Conservation (phyloP, 2,329 filamentous ascomycete genomes). For the Ceratocystis alfenasii region DNA sequence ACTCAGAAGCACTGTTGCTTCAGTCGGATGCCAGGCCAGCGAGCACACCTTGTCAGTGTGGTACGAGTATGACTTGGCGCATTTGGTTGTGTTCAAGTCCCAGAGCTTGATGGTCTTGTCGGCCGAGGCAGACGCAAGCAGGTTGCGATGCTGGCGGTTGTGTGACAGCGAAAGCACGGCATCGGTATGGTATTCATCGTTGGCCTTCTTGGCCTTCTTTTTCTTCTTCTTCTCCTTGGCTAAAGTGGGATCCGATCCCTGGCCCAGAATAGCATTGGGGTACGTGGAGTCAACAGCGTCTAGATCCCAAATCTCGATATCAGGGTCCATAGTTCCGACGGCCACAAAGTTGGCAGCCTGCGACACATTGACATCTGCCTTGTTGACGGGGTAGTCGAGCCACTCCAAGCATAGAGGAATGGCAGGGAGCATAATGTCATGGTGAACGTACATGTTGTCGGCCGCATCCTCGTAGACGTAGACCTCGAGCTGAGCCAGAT, state of each 20-base stretch:
- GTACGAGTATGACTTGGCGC: constrained; percentile 88
- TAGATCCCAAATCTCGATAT: constrained; percentile 97
- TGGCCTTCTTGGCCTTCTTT: constrained; percentile 77
- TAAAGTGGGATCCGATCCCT: constrained; percentile 45
- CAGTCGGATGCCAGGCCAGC: constrained; percentile 78
- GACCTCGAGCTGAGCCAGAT: constrained; percentile 89
- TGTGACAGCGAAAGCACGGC: constrained; percentile 82
- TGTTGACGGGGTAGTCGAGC: constrained; percentile 82
- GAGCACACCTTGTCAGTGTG: constrained; percentile 98
- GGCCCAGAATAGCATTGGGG: constrained; percentile 86
- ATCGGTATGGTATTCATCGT: constrained; percentile 88
- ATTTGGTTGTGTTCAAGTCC: constrained; percentile 85
- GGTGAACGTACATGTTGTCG: constrained; percentile 97
- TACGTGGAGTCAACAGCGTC: constrained; percentile 97
- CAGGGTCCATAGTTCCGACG: constrained; percentile 91
- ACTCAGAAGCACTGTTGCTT: constrained; percentile 79
- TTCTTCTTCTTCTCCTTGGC: constrained; percentile 68
- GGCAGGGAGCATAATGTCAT: constrained; percentile 97
- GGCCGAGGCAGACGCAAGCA: constrained; percentile 87
- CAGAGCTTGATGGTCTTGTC: constrained; percentile 97
- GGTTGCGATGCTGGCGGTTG: constrained; percentile 85
- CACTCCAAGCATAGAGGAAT: constrained; percentile 94
- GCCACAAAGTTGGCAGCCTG: constrained; percentile 81
- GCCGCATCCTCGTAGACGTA: constrained; percentile 93
- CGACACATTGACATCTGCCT: constrained; percentile 48